Evolutionary conservation across 139 green algal genomes (phyloP).

Genomic region (Chlorella vulgaris): DNA sequence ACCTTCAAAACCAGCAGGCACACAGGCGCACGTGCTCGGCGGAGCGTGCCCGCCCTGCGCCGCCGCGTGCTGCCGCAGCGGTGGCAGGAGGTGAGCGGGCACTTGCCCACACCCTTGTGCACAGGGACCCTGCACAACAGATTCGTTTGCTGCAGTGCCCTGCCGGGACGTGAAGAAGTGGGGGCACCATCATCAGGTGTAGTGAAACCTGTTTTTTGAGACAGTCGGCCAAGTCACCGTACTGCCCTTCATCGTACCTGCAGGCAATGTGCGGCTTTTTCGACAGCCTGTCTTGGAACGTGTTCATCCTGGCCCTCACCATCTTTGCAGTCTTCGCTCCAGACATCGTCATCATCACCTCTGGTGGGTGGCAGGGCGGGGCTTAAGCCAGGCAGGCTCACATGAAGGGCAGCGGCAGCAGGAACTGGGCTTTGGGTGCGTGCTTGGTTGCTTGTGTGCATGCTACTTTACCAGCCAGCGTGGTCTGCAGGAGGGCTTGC

Average conservation of each 20-base stretch:
- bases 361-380: conserved; percentile 15
- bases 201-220: no score
- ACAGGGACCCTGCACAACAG: no score
- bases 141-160: no score
- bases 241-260: background rate
- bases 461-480: no score
- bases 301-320: conserved; percentile 20
- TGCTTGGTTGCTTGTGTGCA: no score
- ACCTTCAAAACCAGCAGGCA: no score
- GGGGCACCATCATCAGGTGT: no score
- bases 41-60: background rate
- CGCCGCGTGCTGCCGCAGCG: background rate
- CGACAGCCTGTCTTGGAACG: background rate
- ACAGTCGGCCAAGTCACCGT: no score
- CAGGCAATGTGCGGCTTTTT: background rate
- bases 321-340: conserved; percentile 16
- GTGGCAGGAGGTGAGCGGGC: conserved; percentile 8
- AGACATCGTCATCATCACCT: conserved; percentile 9
- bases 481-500: no score
- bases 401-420: no score
- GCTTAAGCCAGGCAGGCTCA: background rate
- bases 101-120: background rate
- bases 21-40: background rate
- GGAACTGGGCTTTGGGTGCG: no score
- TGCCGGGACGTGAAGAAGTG: no score